Conservation (phyloP, 441 rosid species). For the Metrosideros polymorpha region DNA sequence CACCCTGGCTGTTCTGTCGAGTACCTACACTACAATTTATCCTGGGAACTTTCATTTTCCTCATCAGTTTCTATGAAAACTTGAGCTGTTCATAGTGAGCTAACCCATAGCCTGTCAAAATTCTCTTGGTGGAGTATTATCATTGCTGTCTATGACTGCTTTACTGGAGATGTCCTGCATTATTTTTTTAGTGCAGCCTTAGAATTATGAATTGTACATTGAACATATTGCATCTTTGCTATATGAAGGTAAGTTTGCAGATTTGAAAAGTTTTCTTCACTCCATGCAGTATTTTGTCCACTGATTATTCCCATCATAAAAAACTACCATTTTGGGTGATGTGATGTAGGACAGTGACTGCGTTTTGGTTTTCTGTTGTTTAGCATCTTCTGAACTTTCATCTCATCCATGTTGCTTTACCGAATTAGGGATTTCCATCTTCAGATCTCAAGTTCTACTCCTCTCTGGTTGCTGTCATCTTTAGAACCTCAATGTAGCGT, state of each 20-base stretch:
- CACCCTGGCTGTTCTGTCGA: not conserved
- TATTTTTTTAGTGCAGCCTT: not conserved
- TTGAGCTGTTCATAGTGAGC: not conserved
- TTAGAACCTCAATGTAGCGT: not conserved
- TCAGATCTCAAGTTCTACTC: not conserved
- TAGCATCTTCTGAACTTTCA: not conserved
- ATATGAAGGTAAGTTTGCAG: not conserved
- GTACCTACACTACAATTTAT: not conserved
- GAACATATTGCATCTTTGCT: not conserved
- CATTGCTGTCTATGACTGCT: not conserved
- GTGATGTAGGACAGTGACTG: not conserved
- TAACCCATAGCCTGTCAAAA: not conserved
- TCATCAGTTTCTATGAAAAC: not conserved
- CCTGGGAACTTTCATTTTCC: not conserved
- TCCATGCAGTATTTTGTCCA: not conserved
- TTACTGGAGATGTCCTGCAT: not conserved
- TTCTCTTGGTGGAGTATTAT: not conserved
- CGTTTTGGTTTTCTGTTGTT: not conserved
- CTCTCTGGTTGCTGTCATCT: not conserved
- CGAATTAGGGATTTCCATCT: not conserved
- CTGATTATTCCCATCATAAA: not conserved
- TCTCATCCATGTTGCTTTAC: not conserved
- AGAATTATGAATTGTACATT: not conserved
- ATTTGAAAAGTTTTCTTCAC: not conserved
- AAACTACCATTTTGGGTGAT: not conserved